These are phyloP conservation scores for Beauveria sp. DNA, from an alignment of 2,329 filamentous ascomycete genomes.

Conservation along the genomic window DNA sequence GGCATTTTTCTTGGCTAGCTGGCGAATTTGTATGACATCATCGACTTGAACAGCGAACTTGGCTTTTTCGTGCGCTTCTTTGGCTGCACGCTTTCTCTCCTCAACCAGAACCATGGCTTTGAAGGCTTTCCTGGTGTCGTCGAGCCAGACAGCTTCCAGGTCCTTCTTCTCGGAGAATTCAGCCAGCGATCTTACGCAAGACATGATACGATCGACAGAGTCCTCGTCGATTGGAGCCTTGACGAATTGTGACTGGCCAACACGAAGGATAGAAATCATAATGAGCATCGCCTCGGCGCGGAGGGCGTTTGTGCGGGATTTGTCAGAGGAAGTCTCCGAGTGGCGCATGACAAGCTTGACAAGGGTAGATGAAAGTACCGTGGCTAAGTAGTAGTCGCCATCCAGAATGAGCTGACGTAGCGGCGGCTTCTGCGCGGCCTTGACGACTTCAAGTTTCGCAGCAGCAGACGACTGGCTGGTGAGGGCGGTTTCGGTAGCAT, in stretches of 20 bases:
- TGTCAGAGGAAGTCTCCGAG: constrained; percentile 81
- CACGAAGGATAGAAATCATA: constrained; percentile 97
- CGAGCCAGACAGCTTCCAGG: constrained; percentile 83
- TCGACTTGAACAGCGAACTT: constrained; percentile 94
- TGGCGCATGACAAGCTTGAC: constrained; percentile 98
- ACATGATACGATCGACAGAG: constrained; percentile 97
- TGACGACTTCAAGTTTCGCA: constrained; percentile 90
- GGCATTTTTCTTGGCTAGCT: constrained; percentile 85
- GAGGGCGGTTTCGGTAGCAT: constrained; percentile 91
- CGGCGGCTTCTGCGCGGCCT: constrained; percentile 92
- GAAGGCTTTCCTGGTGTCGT: constrained; percentile 94
- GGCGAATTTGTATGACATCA: constrained; percentile 86
- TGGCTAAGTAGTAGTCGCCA: constrained; percentile 92
- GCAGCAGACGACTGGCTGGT: constrained; percentile 87
- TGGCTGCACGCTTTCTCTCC: constrained; percentile 94
- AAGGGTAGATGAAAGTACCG: constrained; percentile 89
- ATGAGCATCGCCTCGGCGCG: constrained; percentile 98
- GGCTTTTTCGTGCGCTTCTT: constrained; percentile 85
- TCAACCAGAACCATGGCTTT: constrained; percentile 94
- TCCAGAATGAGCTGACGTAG: constrained; percentile 91
- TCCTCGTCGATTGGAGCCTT: constrained; percentile 97
- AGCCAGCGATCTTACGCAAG: constrained; percentile 83
- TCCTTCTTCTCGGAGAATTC: constrained; percentile 87
- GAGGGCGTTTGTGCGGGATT: constrained; percentile 83
- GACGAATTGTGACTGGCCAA: constrained; percentile 97